Evolutionary conservation across 129 eudicot genomes (phyloP).

Genomic region (Helichrysum umbraculigerum): DNA sequence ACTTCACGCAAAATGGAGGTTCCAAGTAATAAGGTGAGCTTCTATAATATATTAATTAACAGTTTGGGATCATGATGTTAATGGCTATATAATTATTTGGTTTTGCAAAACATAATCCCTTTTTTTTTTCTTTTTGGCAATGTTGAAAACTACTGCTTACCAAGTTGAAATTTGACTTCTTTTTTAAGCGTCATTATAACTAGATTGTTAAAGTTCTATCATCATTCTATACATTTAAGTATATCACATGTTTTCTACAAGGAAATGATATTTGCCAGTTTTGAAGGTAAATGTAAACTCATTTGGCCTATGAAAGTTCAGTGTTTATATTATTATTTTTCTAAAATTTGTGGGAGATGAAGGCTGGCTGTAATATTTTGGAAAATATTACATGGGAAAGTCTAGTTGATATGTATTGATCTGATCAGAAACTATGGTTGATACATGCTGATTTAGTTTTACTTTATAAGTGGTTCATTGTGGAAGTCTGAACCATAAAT

Average conservation of each 20-base stretch:
- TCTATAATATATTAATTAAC: not conserved
- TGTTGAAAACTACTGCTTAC: not conserved
- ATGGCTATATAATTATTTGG: not conserved
- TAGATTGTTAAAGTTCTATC: not conserved
- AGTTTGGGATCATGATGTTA: not conserved
- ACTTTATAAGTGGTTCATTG: not conserved
- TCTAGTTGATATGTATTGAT: not conserved
- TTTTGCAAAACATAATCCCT: not conserved
- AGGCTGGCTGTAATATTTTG: not conserved
- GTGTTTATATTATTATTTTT: not conserved
- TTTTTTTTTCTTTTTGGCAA: not conserved
- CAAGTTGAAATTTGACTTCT: not conserved
- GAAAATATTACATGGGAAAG: not conserved
- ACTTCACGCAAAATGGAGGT: slow-evolving; percentile 76
- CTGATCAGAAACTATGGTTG: not conserved
- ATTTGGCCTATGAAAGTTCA: not conserved
- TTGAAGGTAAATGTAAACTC: not conserved
- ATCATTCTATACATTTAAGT: not conserved
- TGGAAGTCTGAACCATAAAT: not conserved
- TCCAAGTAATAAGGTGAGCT: slow-evolving; percentile 75
- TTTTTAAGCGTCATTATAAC: not conserved
- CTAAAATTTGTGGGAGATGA: not conserved
- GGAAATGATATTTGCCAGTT: not conserved
- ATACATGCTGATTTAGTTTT: not conserved
- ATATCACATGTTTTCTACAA: not conserved